Evolutionary conservation across 2,329 filamentous ascomycete genomes (phyloP).

Genomic region (Dactylonectria estremocensis): DNA sequence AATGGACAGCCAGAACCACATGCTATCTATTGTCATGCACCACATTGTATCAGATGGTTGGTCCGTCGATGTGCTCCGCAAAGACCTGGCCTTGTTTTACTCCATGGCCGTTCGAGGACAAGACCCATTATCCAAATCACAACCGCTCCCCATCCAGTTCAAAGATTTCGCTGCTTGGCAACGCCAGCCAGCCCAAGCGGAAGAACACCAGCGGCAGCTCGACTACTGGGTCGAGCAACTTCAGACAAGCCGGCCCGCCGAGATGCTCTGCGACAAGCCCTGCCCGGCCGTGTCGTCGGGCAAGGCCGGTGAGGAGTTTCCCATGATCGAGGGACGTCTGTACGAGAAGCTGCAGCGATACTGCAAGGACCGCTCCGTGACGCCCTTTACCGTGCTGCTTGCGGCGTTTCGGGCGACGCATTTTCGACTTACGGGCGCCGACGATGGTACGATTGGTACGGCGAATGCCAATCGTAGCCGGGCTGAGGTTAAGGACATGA

Average conservation of each 20-base stretch:
- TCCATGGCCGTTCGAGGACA: conserved; percentile 27
- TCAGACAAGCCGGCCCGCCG: conserved; percentile 21
- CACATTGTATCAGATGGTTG: conserved; percentile 51
- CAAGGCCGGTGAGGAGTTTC: conserved; percentile 13
- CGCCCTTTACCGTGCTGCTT: conserved; percentile 32
- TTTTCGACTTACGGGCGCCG: conserved; percentile 41
- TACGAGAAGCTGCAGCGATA: conserved; percentile 25
- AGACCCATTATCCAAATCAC: conserved; percentile 31
- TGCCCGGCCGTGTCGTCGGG: conserved; percentile 25
- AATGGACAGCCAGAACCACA: conserved; percentile 31
- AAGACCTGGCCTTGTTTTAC: conserved; percentile 23
- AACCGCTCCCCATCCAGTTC: conserved; percentile 43
- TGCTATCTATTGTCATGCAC: conserved; percentile 49
- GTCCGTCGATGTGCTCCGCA: conserved; percentile 34
- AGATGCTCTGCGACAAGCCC: conserved; percentile 27
- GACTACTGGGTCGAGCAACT: conserved; percentile 25
- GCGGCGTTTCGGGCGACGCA: conserved; percentile 44
- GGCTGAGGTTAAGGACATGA: conserved; percentile 33
- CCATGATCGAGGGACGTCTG: conserved; percentile 20
- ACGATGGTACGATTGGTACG: conserved; percentile 42
- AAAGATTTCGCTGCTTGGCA: conserved; percentile 38
- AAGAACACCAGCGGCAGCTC: conserved; percentile 10
- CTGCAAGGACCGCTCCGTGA: conserved; percentile 26
- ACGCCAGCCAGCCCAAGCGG: neutral
- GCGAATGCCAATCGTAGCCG: conserved; percentile 34